Base-by-base conservation (phyloP, 441 rosid species). In the Flueggea neowawraea region DNA sequence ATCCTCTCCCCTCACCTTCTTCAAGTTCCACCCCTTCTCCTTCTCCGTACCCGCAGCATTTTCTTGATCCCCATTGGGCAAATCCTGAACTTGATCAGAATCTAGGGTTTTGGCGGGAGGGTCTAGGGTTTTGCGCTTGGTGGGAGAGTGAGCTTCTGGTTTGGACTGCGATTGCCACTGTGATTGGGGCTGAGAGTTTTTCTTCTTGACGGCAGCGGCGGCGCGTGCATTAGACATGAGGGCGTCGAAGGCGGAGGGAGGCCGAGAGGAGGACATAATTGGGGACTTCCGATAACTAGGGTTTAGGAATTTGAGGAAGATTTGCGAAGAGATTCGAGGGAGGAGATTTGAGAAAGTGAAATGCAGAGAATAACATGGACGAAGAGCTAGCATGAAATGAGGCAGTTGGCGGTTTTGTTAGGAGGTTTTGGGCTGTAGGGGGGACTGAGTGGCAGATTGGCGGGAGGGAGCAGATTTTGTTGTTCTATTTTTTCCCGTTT, bases 181-280 rank as follows among this genome's bases (percentile, higher is more conserved):
- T 16, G 6, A 79, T 63, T 22, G 28, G 28, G 28, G 28, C 52
- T 58, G 66, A 10, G 78, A 33, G 59, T 77, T 86, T 68, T 83
- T 87, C 57, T 81, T 80, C 14, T 73, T 78, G 51, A 83, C 81
- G 31, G 76, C 81, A 22, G 28, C 28, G 45, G 89, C 82, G 57
- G 93, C 81, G 12, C 95, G 96, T 10, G 95, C 91, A 4, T 63
- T 72, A 63, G 97, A 76, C 97, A 91, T 94, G 57, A 94, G 90
- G 41, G 84, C 78, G 52, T 88, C 97, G 75, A 94, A 91, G 56
- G 90, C 96, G 11, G 91, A 85, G 31, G 84, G 95, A n/a, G 28
- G 28, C 28, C 81, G 84, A 17, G 68, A 48, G 32, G 89, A 77
- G 17, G 96, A 84, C 96, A 88, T 88, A n/a, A 64, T 73, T 66